Conservation (phyloP, 1,284 basidiomycete species). For the Peniophora sp. region DNA sequence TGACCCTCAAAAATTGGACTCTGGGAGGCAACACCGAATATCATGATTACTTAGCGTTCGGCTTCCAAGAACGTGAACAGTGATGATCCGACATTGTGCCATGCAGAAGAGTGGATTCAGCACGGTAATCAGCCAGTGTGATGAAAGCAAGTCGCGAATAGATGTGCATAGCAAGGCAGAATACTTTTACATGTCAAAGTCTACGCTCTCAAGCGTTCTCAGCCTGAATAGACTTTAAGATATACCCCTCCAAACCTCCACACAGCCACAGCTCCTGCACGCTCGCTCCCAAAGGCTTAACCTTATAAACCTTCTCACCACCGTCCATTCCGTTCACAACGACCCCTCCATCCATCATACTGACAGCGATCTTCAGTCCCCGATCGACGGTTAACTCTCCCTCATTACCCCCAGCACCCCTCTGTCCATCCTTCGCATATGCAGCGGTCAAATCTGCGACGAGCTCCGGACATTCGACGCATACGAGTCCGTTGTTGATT, state of each 20-base stretch:
- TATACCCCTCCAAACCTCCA: conserved; percentile 74
- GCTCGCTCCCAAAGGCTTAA: conserved; percentile 77
- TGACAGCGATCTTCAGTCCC: conserved; percentile 58
- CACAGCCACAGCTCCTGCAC: conserved; percentile 91
- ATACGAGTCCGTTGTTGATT: conserved; percentile 98
- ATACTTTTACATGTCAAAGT: too few relatives aligned
- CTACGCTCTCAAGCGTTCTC: conserved; percentile 5
- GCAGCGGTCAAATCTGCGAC: conserved; percentile 76
- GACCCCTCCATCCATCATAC: conserved; percentile 65
- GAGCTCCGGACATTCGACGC: conserved; percentile 87
- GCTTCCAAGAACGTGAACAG: too few relatives aligned
- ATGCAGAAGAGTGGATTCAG: too few relatives aligned
- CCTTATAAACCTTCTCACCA: conserved; percentile 50
- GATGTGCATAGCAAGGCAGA: too few relatives aligned
- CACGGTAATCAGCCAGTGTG: too few relatives aligned
- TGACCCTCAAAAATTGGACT: too few relatives aligned
- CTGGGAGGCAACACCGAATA: too few relatives aligned
- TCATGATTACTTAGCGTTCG: too few relatives aligned
- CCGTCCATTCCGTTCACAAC: conserved; percentile 38
- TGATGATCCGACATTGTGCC: too few relatives aligned
- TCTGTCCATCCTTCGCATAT: conserved; percentile 66
- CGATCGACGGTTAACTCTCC: conserved; percentile 80
- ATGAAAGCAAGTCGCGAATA: too few relatives aligned
- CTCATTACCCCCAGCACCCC: conserved; percentile 69
- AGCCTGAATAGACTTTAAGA: conserved; percentile 60